Conservation (phyloP, 306 rosid species). For the Aeschynomene evenia region DNA sequence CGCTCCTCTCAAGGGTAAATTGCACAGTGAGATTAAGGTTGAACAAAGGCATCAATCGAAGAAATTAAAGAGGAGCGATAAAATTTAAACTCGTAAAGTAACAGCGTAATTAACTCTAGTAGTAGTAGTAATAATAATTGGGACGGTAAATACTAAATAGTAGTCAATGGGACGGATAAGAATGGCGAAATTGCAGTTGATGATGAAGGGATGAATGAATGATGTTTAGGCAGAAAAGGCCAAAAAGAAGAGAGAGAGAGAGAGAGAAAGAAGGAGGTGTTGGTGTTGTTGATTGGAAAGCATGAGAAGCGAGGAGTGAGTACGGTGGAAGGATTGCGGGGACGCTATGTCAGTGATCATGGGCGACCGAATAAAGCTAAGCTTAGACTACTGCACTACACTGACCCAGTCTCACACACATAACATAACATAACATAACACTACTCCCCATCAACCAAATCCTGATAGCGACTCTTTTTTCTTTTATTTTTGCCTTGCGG, state of each 20-base stretch:
- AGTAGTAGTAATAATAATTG: not conserved
- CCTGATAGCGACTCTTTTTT: constrained; percentile 11
- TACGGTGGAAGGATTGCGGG: not conserved
- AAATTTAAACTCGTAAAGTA: too few relatives aligned
- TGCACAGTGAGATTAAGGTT: too few relatives aligned
- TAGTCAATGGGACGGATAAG: not conserved
- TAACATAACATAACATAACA: too few relatives aligned
- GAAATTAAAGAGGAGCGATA: too few relatives aligned
- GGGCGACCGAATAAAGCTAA: constrained; percentile 39
- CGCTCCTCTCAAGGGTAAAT: too few relatives aligned
- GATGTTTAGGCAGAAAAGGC: constrained; percentile 27
- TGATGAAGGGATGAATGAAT: constrained; percentile 28
- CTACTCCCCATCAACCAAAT: not conserved
- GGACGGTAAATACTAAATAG: not conserved
- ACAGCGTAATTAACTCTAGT: too few relatives aligned
- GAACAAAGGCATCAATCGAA: too few relatives aligned
- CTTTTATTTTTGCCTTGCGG: too few relatives aligned
- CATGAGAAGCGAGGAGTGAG: not conserved
- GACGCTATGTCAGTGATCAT: constrained; percentile 37
- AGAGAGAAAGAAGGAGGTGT: too few relatives aligned
- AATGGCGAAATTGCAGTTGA: not conserved
- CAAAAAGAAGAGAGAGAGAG: constrained; percentile 26
- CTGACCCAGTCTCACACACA: not conserved
- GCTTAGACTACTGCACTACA: not conserved
- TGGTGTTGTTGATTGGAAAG: not conserved